A percentile compares a stretch with the other conserved stretches of the same genome.
These are phyloP conservation scores for Silene vulgaris DNA, from an alignment of 179 eudicot genomes.

Conservation along the genomic window DNA sequence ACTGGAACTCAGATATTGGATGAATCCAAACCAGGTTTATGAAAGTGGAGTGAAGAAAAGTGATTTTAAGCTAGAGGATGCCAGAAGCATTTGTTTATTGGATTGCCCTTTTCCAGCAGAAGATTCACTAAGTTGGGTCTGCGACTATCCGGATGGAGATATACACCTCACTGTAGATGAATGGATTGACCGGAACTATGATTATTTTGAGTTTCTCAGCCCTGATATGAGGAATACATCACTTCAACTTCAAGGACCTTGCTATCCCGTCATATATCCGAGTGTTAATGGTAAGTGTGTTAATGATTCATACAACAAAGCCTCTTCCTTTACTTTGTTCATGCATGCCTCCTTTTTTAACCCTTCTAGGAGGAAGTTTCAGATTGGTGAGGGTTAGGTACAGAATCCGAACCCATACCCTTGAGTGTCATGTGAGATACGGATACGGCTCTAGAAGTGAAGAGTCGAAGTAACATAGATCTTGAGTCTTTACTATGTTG, in stretches of 20 bases:
- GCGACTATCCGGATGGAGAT: slow-evolving; percentile 98
- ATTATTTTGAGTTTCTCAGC: slow-evolving; percentile 83
- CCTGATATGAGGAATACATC: slow-evolving; percentile 82
- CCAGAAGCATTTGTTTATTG: slow-evolving; percentile 83
- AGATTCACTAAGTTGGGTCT: slow-evolving; percentile 85
- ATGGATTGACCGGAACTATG: slow-evolving; percentile 89
- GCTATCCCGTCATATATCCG: slow-evolving; percentile 94
- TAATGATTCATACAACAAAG: not conserved
- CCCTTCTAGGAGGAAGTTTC: not conserved
- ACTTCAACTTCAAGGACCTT: slow-evolving; percentile 93
- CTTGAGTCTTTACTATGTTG: slow-evolving; percentile 5
- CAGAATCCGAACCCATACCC: not conserved
- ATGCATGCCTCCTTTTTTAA: not conserved
- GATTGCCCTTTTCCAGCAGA: slow-evolving; percentile 92
- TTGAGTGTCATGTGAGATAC: not conserved
- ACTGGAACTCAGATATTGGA: slow-evolving; percentile 78
- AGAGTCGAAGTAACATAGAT: not conserved
- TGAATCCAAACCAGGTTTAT: slow-evolving; percentile 87
- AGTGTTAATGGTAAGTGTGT: slow-evolving; percentile 78
- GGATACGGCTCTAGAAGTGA: not conserved
- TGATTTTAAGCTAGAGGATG: slow-evolving; percentile 59
- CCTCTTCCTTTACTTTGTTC: not conserved
- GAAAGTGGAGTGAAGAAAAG: slow-evolving; percentile 65
- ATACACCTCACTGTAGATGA: slow-evolving; percentile 57
- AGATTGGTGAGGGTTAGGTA: not conserved